Percentiles rank a stretch among this genome's conserved stretches.
phyloP scores from a whole-genome alignment of 345 rosid genomes.

The Gossypium ekmanianum region DNA sequence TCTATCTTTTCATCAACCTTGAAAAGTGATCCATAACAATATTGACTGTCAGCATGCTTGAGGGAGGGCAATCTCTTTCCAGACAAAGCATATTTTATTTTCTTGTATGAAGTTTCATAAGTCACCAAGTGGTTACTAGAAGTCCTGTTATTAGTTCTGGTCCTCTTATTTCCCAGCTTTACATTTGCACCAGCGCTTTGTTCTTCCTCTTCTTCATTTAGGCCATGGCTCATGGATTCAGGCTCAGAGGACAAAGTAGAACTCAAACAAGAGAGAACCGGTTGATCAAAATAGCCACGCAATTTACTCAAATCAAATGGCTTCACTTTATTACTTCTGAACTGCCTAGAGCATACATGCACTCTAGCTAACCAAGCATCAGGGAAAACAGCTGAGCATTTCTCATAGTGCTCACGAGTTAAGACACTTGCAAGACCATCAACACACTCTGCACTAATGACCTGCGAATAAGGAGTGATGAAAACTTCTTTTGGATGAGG shows the following conservation, averaged over 20 bases:
- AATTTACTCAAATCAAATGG: conserved; percentile 80
- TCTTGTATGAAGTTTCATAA: conserved; percentile 41
- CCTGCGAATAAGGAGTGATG: conserved; percentile 88
- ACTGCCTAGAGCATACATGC: conserved; percentile 79
- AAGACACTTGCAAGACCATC: conserved; percentile 87
- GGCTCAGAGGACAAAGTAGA: conserved; percentile 40
- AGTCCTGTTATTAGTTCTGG: conserved; percentile 41
- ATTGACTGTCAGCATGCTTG: conserved; percentile 44
- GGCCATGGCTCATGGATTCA: conserved; percentile 36
- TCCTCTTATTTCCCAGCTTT: conserved; percentile 60
- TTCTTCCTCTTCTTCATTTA: conserved; percentile 53
- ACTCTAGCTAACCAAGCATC: conserved; percentile 53
- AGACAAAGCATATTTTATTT: conserved; percentile 42
- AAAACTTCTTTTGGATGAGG: conserved; percentile 90
- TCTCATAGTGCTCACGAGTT: conserved; percentile 70
- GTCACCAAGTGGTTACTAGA: conserved; percentile 23
- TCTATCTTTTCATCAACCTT: conserved; percentile 72
- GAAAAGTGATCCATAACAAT: conserved; percentile 33
- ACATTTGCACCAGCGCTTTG: conserved; percentile 45
- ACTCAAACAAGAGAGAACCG: conserved; percentile 63
- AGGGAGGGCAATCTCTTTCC: conserved; percentile 51
- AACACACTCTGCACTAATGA: conserved; percentile 93
- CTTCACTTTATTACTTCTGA: conserved; percentile 71
- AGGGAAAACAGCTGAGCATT: conserved; percentile 62
- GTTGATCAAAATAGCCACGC: conserved; percentile 81